Evolutionary conservation across 257 asterid genomes (phyloP), one percentile per base, ranked within the genome.

Genomic region (Ehretia macrophylla): DNA sequence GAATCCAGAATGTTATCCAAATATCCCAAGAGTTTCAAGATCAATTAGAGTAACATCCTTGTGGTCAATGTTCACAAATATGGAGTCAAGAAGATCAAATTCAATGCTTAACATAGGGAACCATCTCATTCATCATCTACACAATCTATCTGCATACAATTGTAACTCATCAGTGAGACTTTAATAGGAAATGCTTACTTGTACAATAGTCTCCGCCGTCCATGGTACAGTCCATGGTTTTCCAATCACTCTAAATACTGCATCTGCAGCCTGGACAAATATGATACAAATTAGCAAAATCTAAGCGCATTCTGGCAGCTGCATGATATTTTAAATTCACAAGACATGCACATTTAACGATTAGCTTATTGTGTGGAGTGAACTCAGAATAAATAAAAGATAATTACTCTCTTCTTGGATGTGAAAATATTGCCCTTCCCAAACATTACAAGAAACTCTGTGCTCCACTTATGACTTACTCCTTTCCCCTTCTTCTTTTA

Each of bases 141-240:
- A 27, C 35, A 27, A 27, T 27, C 35, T 27, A 27, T 6, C 3
- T 6, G 35, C 3, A 6, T 3, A 27, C 35, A n/a, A n/a, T 27
- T 27, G 35, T 27, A 27, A 27, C 35, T 27, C 35, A 27, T 27
- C 35, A 27, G 35, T 27, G 35, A 27, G 35, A 6, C 3, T 27
- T 27, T 27, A 6, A 27, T 3, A 27, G 35, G 35, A 27, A 27
- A 60, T 17, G 37, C 54, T 57, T 66, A 87, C 98, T 85, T 93
- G 94, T 40, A 88, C 57, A 65, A 93, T 93, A 60, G 96, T 93
- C 79, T 89, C 91, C 23, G 94, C 97, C 52, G 83, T 83, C 99
- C 99, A 93, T 47, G 96, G 95, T 51, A 89, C 99, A 55, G 68
- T 74, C 99, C 99, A 93, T 0, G 88, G 97, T 68, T 81, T 83